A percentile compares a stretch with the other conserved stretches of the same genome.
These are phyloP conservation scores for Taphrina populina DNA, from an alignment of 1,139 yeast genomes.

Conservation along the genomic window DNA sequence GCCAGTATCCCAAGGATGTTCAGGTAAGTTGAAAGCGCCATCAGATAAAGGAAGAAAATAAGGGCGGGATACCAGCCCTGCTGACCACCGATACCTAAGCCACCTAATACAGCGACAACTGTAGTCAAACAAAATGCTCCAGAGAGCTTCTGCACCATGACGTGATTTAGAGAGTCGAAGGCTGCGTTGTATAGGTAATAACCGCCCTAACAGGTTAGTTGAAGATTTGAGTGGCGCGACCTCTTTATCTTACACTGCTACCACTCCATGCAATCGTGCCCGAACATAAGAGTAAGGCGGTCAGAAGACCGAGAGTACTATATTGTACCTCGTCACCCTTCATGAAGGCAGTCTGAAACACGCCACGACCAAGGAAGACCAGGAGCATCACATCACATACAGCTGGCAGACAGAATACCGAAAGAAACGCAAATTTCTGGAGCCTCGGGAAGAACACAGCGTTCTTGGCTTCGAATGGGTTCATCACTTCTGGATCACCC, in stretches of 20 bases:
- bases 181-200: constrained; percentile 23
- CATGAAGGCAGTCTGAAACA: constrained; percentile 22
- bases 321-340: constrained; percentile 5
- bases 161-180: constrained; percentile 18
- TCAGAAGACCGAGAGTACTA: constrained; percentile 9
- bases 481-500: constrained; percentile 6
- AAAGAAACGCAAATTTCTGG: constrained; percentile 14
- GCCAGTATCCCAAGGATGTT: constrained; percentile 18
- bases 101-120: constrained; percentile 11
- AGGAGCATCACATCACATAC: constrained; percentile 23
- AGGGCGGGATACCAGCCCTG: constrained; percentile 22
- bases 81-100: constrained; percentile 11
- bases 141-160: constrained; percentile 16
- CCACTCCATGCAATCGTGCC: constrained; percentile 24
- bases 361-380: constrained; percentile 21
- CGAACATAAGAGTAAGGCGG: constrained; percentile 11
- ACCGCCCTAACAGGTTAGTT: constrained; percentile 10
- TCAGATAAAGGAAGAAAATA: constrained; percentile 9
- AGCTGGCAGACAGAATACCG: constrained; percentile 19
- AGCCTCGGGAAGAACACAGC: constrained; percentile 15
- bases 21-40: constrained; percentile 16
- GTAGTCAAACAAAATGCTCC: constrained; percentile 3
- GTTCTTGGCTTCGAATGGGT: constrained; percentile 16
- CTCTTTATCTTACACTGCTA: constrained; percentile 6
- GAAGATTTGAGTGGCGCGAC: not conserved